Evolutionary conservation across 164 flowering plant species (phyloP).

Genomic region (Echeveria elegans): DNA sequence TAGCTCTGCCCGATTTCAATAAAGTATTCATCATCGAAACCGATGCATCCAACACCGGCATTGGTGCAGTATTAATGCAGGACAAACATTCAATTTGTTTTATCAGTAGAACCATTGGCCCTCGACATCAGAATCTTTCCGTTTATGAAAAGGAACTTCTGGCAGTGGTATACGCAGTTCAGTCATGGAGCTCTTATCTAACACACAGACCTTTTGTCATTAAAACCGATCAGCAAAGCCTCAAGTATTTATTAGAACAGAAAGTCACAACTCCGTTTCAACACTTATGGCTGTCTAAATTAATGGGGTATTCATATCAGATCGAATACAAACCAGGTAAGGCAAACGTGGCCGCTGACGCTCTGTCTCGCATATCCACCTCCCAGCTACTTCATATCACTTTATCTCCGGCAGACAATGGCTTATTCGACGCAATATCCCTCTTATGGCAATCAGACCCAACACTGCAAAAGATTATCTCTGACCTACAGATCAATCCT

Average conservation of each 20-base stretch:
- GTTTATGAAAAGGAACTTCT: conserved; percentile 5
- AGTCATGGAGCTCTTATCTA: no score
- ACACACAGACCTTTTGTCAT: no score
- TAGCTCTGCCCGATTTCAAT: conserved; percentile 4
- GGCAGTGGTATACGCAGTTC: not conserved
- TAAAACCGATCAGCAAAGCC: no score
- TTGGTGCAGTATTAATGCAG: conserved; percentile 10
- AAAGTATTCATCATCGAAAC: conserved; percentile 4
- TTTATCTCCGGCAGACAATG: not conserved
- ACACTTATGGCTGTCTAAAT: no score
- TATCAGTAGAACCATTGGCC: not conserved
- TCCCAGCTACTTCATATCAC: not conserved
- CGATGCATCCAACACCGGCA: not conserved
- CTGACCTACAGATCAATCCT: no score
- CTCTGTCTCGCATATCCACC: not conserved
- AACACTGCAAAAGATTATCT: no score
- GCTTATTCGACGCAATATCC: no score
- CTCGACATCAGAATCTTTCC: not conserved
- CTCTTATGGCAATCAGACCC: no score
- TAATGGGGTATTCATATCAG: not conserved
- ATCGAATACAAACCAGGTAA: not conserved
- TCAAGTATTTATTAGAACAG: not conserved
- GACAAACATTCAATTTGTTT: not conserved
- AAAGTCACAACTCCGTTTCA: not conserved
- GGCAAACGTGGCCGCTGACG: conserved; percentile 8